phyloP scores from a whole-genome alignment of 2,329 filamentous ascomycete genomes.

The Apiospora sp. region DNA sequence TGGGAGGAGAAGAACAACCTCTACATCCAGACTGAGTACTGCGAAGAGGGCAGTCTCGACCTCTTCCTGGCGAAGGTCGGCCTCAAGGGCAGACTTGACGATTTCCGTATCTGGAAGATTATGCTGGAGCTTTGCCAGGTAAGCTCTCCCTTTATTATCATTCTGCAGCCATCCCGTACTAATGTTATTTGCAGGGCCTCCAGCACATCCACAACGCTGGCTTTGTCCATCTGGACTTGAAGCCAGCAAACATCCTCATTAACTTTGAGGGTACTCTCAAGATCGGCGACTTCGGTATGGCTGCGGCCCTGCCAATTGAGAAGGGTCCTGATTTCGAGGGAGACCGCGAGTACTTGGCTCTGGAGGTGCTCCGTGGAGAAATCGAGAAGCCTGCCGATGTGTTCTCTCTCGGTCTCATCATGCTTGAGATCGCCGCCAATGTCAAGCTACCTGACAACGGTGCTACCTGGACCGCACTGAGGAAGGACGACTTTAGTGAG shows the following conservation, averaged over 20 bases:
- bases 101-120: slow-evolving; percentile 99
- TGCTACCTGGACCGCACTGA: slow-evolving; percentile 86
- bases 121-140: slow-evolving; percentile 85
- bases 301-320: slow-evolving; percentile 78
- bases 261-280: slow-evolving; percentile 83
- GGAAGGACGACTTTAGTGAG: slow-evolving; percentile 88
- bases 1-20: slow-evolving; percentile 89
- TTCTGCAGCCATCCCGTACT: slow-evolving; percentile 25
- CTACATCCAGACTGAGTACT: slow-evolving; percentile 98
- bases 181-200: slow-evolving; percentile 68
- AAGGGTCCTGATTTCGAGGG: slow-evolving; percentile 87
- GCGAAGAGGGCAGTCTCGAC: slow-evolving; percentile 91
- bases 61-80: slow-evolving; percentile 85
- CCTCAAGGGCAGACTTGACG: slow-evolving; percentile 85
- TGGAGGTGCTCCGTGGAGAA: slow-evolving; percentile 85
- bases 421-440: slow-evolving; percentile 93
- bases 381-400: slow-evolving; percentile 93
- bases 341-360: slow-evolving; percentile 94
- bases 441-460: slow-evolving; percentile 94
- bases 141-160: slow-evolving; percentile 50
- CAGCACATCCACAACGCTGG: slow-evolving; percentile 89
- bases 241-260: slow-evolving; percentile 85
- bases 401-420: slow-evolving; percentile 92
- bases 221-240: slow-evolving; percentile 86
- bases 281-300: slow-evolving; percentile 87